Evolutionary conservation across 2,329 filamentous ascomycete genomes (phyloP).

Genomic region (Pseudogymnoascus sp.): DNA sequence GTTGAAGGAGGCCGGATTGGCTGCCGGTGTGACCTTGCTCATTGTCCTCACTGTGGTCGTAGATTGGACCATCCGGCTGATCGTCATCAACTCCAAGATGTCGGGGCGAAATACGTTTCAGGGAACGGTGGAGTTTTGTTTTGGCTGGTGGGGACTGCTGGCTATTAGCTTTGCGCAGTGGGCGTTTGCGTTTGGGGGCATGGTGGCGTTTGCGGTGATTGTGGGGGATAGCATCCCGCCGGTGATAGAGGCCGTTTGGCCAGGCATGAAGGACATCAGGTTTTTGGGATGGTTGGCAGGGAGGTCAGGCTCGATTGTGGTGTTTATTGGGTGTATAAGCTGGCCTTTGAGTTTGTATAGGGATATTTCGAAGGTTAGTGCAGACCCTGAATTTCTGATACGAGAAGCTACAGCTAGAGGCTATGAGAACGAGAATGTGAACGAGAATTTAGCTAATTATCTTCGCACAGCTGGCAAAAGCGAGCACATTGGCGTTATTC

Average conservation of each 20-base stretch:
- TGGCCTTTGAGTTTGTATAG: constrained; percentile 89
- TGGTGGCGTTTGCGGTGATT: constrained; percentile 97
- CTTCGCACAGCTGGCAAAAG: constrained; percentile 70
- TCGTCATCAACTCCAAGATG: constrained; percentile 95
- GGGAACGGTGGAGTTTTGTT: constrained; percentile 91
- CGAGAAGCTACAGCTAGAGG: background rate
- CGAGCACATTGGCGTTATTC: constrained; percentile 82
- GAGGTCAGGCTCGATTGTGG: constrained; percentile 73
- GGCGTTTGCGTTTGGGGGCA: constrained; percentile 97
- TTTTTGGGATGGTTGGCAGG: constrained; percentile 78
- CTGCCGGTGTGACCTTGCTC: constrained; percentile 71
- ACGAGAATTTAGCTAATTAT: constrained; percentile 12
- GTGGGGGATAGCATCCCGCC: constrained; percentile 94
- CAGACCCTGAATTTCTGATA: background rate
- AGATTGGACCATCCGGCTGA: constrained; percentile 96
- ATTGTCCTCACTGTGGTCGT: constrained; percentile 72
- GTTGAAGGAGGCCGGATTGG: constrained; percentile 82
- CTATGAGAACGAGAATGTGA: background rate
- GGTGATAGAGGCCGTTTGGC: constrained; percentile 76
- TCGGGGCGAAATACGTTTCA: constrained; percentile 92
- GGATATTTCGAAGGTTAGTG: constrained; percentile 84
- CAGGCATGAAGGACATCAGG: constrained; percentile 59
- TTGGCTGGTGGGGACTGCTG: constrained; percentile 76
- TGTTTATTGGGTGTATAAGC: constrained; percentile 78
- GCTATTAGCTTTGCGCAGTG: constrained; percentile 89